phyloP scores from a whole-genome alignment of 140 eudicot species.

The Flaveria floridana region DNA sequence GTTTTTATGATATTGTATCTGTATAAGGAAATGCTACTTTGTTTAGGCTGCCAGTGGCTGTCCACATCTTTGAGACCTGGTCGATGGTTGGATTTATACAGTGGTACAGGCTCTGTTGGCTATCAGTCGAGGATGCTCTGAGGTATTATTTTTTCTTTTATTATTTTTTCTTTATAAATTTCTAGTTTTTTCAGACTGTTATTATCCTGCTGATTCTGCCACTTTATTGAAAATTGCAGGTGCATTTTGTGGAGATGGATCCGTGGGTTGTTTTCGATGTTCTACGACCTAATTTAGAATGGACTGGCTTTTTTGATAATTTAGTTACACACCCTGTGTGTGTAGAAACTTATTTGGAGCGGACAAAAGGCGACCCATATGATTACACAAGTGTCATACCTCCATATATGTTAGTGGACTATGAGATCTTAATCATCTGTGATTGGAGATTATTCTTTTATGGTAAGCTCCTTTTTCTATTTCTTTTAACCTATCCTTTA shows the following conservation, averaged over 20 bases:
- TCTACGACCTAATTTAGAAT: constrained; percentile 70
- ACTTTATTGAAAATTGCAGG: constrained; percentile 44
- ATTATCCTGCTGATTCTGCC: constrained; percentile 16
- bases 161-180: not conserved
- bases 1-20: constrained; percentile 5
- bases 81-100: constrained; percentile 79
- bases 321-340: constrained; percentile 62
- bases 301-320: constrained; percentile 72
- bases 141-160: constrained; percentile 42
- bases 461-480: constrained; percentile 44
- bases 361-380: constrained; percentile 53
- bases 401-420: constrained; percentile 78
- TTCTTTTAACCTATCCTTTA: not conserved
- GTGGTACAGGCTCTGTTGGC: constrained; percentile 95
- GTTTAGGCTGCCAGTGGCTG: constrained; percentile 80
- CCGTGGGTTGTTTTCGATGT: constrained; percentile 84
- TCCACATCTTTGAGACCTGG: constrained; percentile 85
- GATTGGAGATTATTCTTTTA: constrained; percentile 71
- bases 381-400: constrained; percentile 89
- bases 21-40: constrained; percentile 15
- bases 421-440: constrained; percentile 61
- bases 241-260: constrained; percentile 90
- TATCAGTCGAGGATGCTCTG: constrained; percentile 80
- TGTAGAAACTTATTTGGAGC: constrained; percentile 65
- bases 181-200: not conserved